These are phyloP conservation scores for Panellus pusillus DNA, from an alignment of 768 basidiomycete species.

Conservation along the genomic window DNA sequence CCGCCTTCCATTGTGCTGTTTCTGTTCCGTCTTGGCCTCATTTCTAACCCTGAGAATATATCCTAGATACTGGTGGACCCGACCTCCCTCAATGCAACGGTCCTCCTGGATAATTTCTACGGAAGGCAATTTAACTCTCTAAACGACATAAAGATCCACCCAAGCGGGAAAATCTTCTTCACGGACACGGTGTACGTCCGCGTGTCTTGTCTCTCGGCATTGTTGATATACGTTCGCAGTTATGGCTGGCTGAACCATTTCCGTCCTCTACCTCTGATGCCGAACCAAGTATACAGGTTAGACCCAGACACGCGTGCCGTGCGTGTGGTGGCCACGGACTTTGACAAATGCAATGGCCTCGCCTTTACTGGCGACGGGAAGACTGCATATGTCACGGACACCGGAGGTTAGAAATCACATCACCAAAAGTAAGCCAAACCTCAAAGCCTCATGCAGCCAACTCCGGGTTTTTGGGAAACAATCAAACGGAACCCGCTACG, in stretches of 20 bases:
- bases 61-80: constrained; percentile 54
- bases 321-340: constrained; percentile 75
- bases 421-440: no score
- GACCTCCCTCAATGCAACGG: constrained; percentile 54
- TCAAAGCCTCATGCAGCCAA: no score
- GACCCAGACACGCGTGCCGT: constrained; percentile 65
- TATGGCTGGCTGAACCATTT: constrained; percentile 62
- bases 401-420: neutral
- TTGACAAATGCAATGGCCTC: constrained; percentile 70
- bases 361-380: constrained; percentile 68
- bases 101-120: constrained; percentile 75
- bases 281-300: constrained; percentile 78
- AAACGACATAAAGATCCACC: constrained; percentile 69
- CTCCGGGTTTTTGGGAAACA: constrained; percentile 43
- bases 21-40: constrained; percentile 28
- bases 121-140: constrained; percentile 82
- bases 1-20: constrained; percentile 48
- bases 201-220: neutral
- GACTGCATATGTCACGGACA: constrained; percentile 58
- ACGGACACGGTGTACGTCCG: constrained; percentile 59
- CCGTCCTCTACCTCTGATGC: constrained; percentile 63
- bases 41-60: no score
- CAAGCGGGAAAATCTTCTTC: constrained; percentile 71
- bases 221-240: constrained; percentile 1
- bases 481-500: constrained; percentile 63